Evolutionary conservation across 2,329 filamentous ascomycete genomes (phyloP).

Genomic region (Claviceps sp.): DNA sequence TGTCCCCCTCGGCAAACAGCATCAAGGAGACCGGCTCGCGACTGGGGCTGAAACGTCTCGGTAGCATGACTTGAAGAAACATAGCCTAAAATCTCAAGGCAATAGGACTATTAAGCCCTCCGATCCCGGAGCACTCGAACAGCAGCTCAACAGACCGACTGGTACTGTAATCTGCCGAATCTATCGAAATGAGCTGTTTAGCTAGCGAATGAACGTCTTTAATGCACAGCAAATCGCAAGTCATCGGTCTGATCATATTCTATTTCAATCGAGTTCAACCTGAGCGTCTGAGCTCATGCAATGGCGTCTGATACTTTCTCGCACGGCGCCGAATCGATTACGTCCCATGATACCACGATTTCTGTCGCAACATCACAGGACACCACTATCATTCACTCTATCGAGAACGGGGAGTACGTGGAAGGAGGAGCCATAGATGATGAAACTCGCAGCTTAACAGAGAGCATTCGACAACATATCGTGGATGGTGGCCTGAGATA

Average conservation of each 20-base stretch:
- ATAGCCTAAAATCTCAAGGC: neutral
- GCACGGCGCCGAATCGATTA: neutral
- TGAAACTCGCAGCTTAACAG: conserved; percentile 27
- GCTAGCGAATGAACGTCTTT: neutral
- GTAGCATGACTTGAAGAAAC: neutral
- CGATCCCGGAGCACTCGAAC: neutral
- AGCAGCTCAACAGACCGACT: neutral
- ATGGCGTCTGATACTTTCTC: neutral
- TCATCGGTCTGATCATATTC: neutral
- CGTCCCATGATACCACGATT: conserved; percentile 10
- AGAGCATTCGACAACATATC: conserved; percentile 29
- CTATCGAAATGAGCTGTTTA: neutral
- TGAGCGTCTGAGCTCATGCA: neutral
- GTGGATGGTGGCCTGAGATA: conserved; percentile 27
- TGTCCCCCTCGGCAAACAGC: neutral
- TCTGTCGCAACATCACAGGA: conserved; percentile 19
- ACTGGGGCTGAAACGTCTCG: neutral
- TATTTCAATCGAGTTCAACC: neutral
- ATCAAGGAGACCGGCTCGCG: neutral
- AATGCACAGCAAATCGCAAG: neutral
- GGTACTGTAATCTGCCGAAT: neutral
- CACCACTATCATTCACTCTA: conserved; percentile 16
- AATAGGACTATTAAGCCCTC: neutral
- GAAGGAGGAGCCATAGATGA: conserved; percentile 12
- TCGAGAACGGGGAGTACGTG: conserved; percentile 20